Evolutionary conservation across 2,329 filamentous ascomycete species (phyloP), one percentile per base, ranked within the genome.

Genomic region (Lachnellula subtilissima): DNA sequence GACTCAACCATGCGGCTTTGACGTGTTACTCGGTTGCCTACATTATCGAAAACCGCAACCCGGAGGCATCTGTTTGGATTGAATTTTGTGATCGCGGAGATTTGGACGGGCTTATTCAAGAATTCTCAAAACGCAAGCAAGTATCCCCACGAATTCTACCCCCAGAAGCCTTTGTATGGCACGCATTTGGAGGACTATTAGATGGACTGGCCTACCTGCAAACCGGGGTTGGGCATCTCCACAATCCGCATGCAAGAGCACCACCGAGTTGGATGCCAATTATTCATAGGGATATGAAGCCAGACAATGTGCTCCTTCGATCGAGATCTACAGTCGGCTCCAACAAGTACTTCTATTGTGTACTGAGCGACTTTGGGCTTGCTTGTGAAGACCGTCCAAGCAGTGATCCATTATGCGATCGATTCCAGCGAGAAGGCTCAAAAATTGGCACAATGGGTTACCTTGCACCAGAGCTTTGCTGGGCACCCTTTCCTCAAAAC

Each of bases 1-100:
- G 55, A 23, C 46, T 65, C 3, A 61, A 54, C 8, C 65, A 65
- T 50, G 22, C 49, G n/a, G 57, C 61, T n/a, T 37, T 68, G 2
- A 61, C 62, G 0, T 54, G 54, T n/a, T 66, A 62, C 23, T 59
- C 52, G 4, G 55, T 58, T 7, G 62, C 53, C 2, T 69, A 66
- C 40, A 59, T 65, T 25, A 28, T 43, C 14, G 49, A 56, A 9
- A 8, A 25, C 9, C 45, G 45, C 1, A 19, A 43, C 14, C 52
- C 42, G 22, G 32, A 48, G 5, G 61, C 58, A 35, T 67, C 65
- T 1, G 39, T 68, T 4, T 68, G 63, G 17, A 59, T 69, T 23
- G 66, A 69, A 23, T 67, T 68, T 25, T 69, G 66, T 25, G 65
- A 69, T 35, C 53, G 61, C 47, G 66, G 66, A 11, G 65, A 62